Conservation (phyloP, 805 yeast genomes). For the Yarrowia osloensis region DNA sequence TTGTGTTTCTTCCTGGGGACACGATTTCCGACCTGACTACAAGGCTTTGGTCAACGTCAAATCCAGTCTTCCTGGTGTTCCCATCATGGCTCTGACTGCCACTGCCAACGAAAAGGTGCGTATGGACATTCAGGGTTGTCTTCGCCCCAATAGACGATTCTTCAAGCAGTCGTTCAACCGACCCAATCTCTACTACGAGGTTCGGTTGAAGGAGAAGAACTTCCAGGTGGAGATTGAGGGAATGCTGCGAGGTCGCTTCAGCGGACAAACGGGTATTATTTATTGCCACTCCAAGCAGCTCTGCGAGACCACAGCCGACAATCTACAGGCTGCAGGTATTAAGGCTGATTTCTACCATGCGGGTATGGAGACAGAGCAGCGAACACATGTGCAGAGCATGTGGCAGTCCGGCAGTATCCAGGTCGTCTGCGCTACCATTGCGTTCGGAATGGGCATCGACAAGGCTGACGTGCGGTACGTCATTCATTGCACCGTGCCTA, state of each 20-base stretch:
- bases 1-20: constrained; percentile 98
- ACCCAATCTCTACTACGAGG: constrained; percentile 78
- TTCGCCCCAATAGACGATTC: constrained; percentile 58
- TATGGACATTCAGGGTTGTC: constrained; percentile 78
- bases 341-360: constrained; percentile 83
- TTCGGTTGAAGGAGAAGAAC: constrained; percentile 55
- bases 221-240: constrained; percentile 58
- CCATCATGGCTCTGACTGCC: constrained; percentile 95
- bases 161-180: constrained; percentile 92
- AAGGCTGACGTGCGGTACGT: constrained; percentile 94
- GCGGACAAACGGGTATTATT: constrained; percentile 75
- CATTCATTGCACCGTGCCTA: constrained; percentile 81
- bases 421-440: constrained; percentile 94
- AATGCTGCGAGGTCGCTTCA: constrained; percentile 54
- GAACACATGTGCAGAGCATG: constrained; percentile 65
- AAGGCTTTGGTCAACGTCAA: constrained; percentile 76
- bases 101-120: constrained; percentile 92
- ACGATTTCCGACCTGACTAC: constrained; percentile 96
- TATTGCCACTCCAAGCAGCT: constrained; percentile 89
- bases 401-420: constrained; percentile 79
- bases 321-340: constrained; percentile 62
- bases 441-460: constrained; percentile 99
- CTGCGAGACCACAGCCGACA: constrained; percentile 78
- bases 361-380: constrained; percentile 81
- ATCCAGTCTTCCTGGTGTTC: constrained; percentile 70